These are phyloP conservation scores for Mediolabrus comicus DNA, from an alignment of 108 stramenopile species.

Conservation along the genomic window DNA sequence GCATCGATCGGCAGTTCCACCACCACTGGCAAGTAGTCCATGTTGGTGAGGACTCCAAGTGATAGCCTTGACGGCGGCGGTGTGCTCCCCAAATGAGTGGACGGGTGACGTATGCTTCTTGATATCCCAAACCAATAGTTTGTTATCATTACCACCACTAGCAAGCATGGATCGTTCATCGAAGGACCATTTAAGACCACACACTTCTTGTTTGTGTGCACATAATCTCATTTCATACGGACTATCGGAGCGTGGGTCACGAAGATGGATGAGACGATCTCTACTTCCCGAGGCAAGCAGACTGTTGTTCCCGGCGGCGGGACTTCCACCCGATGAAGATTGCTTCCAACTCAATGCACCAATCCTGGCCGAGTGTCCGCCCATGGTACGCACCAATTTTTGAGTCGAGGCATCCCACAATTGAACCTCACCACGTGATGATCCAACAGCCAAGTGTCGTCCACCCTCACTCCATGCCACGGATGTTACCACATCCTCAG, in stretches of 20 bases:
- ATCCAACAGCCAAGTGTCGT: conserved; percentile 89
- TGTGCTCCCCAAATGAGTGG: conserved; percentile 88
- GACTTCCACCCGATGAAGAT: background rate
- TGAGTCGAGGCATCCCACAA: conserved; percentile 91
- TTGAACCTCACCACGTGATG: conserved; percentile 86
- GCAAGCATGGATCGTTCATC: conserved; percentile 89
- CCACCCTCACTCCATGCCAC: conserved; percentile 92
- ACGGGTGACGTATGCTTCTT: conserved; percentile 67
- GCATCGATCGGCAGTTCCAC: conserved; percentile 97
- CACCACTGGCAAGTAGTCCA: conserved; percentile 95
- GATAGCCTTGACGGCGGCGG: conserved; percentile 99
- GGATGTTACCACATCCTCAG: conserved; percentile 76
- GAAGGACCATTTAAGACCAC: conserved; percentile 95
- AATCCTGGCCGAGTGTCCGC: conserved; percentile 89
- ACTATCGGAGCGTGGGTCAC: conserved; percentile 84
- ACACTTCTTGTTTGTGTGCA: conserved; percentile 97
- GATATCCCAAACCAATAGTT: conserved; percentile 93
- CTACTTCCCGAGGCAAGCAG: conserved; percentile 92
- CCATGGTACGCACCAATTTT: conserved; percentile 80
- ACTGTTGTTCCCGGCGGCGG: conserved; percentile 18
- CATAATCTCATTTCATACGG: conserved; percentile 62
- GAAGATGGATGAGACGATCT: conserved; percentile 87
- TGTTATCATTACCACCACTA: conserved; percentile 99
- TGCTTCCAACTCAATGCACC: conserved; percentile 92
- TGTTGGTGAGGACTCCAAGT: conserved; percentile 98